phyloP scores from a whole-genome alignment of 2,329 filamentous ascomycete genomes.

The Aspergillus sergii region DNA sequence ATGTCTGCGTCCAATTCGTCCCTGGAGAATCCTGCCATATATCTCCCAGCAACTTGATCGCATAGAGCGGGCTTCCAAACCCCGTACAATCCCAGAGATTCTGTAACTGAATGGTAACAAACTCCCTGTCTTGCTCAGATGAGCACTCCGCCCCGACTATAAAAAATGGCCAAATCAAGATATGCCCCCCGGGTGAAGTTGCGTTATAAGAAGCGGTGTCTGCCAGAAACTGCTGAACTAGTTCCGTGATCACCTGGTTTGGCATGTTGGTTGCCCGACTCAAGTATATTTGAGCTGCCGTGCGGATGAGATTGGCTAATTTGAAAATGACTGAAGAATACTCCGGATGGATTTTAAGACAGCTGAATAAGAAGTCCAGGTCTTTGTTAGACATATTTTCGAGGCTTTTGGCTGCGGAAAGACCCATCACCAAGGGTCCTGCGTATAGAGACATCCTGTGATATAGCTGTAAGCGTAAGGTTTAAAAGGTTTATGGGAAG shows the following conservation, averaged over 20 bases:
- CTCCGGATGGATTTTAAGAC: not conserved
- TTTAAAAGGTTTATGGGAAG: not conserved
- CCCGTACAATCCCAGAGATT: not conserved
- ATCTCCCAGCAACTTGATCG: not conserved
- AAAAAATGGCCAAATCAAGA: not conserved
- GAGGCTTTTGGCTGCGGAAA: not conserved
- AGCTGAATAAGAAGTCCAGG: not conserved
- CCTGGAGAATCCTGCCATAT: not conserved
- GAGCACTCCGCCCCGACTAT: not conserved
- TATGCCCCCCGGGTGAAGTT: not conserved
- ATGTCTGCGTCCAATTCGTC: not conserved
- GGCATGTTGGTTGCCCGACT: not conserved
- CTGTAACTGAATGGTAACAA: not conserved
- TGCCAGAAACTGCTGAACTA: not conserved
- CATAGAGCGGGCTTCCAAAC: not conserved
- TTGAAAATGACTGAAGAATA: not conserved
- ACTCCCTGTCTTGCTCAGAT: not conserved
- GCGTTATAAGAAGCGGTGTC: not conserved
- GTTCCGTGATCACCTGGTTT: not conserved
- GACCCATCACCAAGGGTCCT: not conserved
- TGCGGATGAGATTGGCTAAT: not conserved
- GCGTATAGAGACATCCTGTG: not conserved
- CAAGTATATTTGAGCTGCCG: not conserved
- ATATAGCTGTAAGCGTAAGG: not conserved
- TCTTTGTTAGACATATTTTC: not conserved